Evolutionary conservation across 129 eudicot species (phyloP), one percentile per base, ranked within the genome.

Genomic region (Pseudognaphalium luteoalbum): DNA sequence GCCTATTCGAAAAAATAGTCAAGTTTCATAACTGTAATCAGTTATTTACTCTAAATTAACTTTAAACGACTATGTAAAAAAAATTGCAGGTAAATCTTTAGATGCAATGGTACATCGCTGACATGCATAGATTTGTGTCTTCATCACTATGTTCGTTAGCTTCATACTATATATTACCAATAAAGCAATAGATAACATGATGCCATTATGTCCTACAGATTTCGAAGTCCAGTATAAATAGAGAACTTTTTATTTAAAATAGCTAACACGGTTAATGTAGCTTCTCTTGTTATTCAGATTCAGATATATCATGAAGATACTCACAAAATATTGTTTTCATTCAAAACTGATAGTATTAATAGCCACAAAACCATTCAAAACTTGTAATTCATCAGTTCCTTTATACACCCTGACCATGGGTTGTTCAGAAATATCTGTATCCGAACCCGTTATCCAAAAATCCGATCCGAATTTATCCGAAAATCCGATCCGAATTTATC

Each of bases 101-200:
- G 54, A 47, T 14, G n/a, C 3, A 12, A 47, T 1, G 6, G n/a
- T 47, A 47, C 10, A 47, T 3, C n/a, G 0, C 54, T 47, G 54
- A 12, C 54, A 47, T 47, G 54, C 17, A 47, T 47, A 47, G 54
- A 47, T 47, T 47, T 47, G 54, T 47, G 54, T 4, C n/a, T 47
- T 47, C 54, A 47, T 11, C 8, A 44, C 8, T 16, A 44, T 11
- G 28, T 64, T 28, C 64, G 64, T n/a, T 50, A 16, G 51, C 71
- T 64, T 61, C 78, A 22, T 39, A 60, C 58, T 14, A 74, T 54
- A 74, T 54, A 9, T 52, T 4, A 32, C 29, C 19, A 56, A 8
- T 32, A 56, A 54, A 20, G 28, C 34, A 56, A 4, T 32, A 56
- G 30, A 0, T 11, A 54, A 33, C 57, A 50, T 33, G 51, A 57